Percentiles rank a stretch among this genome's conserved stretches.
phyloP scores from a whole-genome alignment of 306 rosid species.

The Pyrus pyrifolia region DNA sequence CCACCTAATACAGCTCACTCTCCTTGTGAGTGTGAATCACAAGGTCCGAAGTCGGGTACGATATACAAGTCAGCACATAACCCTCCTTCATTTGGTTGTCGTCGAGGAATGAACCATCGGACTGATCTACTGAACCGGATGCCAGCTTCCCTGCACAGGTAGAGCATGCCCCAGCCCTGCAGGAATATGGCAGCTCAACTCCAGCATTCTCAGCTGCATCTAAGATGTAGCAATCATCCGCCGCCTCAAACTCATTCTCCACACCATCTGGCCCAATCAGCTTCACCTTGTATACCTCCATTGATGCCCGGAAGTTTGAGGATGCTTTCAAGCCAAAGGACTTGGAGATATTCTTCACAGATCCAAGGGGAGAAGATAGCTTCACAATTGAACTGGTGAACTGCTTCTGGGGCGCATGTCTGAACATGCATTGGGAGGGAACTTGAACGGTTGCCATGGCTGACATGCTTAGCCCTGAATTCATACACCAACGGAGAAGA shows the following conservation, averaged over 20 bases:
- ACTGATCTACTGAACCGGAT: conserved; percentile 62
- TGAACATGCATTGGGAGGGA: conserved; percentile 37
- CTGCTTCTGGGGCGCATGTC: conserved; percentile 16
- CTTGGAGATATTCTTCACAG: conserved; percentile 37
- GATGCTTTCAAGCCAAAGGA: conserved; percentile 59
- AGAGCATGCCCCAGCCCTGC: conserved; percentile 88
- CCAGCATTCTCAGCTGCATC: conserved; percentile 80
- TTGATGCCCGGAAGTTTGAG: conserved; percentile 38
- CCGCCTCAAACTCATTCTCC: conserved; percentile 63
- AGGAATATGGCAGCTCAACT: conserved; percentile 72
- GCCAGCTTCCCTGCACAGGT: conserved; percentile 67
- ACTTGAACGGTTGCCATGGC: conserved; percentile 44
- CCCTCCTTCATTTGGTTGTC: conserved; percentile 54
- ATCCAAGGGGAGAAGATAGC: conserved; percentile 41
- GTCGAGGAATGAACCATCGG: conserved; percentile 74
- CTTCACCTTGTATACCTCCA: conserved; percentile 69
- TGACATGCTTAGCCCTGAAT: conserved; percentile 43
- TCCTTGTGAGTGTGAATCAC: conserved; percentile 85
- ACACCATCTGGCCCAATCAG: conserved; percentile 54
- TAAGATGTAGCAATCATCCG: conserved; percentile 59
- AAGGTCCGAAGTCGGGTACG: conserved; percentile 64
- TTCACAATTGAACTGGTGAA: conserved; percentile 27
- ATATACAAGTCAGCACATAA: conserved; percentile 54
- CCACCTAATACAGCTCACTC: conserved; percentile 51
- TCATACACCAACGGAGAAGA: conserved; percentile 1